Conservation (phyloP, 2,329 filamentous ascomycete genomes). For the Fusarium nelsonii region DNA sequence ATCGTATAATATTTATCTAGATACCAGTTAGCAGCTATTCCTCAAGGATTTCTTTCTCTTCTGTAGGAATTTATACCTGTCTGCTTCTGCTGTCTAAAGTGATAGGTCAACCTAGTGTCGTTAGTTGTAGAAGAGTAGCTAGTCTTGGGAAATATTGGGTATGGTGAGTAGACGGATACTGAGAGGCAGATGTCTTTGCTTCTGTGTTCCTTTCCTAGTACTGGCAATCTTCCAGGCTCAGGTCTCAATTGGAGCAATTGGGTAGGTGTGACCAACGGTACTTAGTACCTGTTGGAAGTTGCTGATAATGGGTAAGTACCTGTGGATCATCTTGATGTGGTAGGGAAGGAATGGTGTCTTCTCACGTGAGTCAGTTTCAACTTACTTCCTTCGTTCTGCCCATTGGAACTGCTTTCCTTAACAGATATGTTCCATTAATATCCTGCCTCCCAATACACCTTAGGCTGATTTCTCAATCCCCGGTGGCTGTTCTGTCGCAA, state of each 20-base stretch:
- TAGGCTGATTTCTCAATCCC: rapidly evolving
- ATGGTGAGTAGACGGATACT: too few relatives aligned
- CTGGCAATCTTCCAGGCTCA: not conserved
- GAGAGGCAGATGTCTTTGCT: too few relatives aligned
- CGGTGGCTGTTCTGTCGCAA: not conserved
- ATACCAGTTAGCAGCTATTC: too few relatives aligned
- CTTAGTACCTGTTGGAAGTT: not conserved
- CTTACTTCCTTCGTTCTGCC: not conserved
- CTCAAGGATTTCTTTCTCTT: not conserved
- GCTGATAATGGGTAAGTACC: not conserved
- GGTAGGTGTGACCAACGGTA: not conserved
- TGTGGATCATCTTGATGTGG: constrained; percentile 23
- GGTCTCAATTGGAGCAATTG: not conserved
- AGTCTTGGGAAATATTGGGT: not conserved
- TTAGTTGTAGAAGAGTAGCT: not conserved
- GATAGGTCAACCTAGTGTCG: not conserved
- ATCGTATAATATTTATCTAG: not conserved
- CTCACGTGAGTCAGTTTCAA: constrained; percentile 20
- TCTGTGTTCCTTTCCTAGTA: too few relatives aligned
- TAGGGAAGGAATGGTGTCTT: constrained; percentile 1
- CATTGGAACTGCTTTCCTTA: not conserved
- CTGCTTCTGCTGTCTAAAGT: not conserved
- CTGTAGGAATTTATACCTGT: rapidly evolving
- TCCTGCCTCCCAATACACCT: rapidly evolving
- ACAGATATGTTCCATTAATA: too few relatives aligned